Percentiles rank a stretch among this genome's conserved stretches.
Evolutionary conservation across 331 rosid genomes (phyloP).

Genomic region (Ulmus americana): DNA sequence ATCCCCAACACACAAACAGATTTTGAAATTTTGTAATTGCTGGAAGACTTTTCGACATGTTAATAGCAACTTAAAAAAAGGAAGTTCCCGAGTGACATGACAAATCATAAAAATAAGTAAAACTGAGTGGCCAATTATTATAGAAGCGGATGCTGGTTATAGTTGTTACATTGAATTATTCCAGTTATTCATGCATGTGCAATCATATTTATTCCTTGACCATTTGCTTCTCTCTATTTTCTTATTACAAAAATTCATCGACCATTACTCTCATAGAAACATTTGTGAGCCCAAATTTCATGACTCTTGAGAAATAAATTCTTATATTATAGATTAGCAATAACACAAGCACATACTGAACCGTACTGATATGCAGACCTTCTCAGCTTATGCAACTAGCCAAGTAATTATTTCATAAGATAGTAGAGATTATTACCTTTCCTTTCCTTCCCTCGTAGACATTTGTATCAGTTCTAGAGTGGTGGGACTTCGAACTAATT

Average conservation of each 20-base stretch:
- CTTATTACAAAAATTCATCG: not conserved
- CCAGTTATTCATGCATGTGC: not conserved
- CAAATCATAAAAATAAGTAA: not conserved
- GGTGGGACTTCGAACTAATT: constrained; percentile 67
- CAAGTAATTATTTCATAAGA: not conserved
- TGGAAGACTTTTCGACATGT: not conserved
- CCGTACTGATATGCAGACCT: not conserved
- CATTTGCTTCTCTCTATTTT: not conserved
- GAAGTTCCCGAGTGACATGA: not conserved
- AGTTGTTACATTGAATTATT: not conserved
- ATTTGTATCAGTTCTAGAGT: constrained; percentile 71
- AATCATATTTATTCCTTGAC: not conserved
- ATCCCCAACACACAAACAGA: not conserved
- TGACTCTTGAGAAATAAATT: no score
- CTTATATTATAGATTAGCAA: not conserved
- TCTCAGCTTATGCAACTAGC: not conserved
- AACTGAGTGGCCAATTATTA: not conserved
- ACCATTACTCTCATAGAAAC: not conserved
- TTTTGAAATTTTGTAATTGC: not conserved
- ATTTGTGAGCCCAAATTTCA: not conserved
- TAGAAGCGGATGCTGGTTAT: not conserved
- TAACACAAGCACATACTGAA: not conserved
- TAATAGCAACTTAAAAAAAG: not conserved
- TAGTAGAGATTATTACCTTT: constrained; percentile 45
- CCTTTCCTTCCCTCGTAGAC: constrained; percentile 78